Conservation (phyloP, 495 filamentous ascomycete species). For the Melanomma pulvis-pyrius region DNA sequence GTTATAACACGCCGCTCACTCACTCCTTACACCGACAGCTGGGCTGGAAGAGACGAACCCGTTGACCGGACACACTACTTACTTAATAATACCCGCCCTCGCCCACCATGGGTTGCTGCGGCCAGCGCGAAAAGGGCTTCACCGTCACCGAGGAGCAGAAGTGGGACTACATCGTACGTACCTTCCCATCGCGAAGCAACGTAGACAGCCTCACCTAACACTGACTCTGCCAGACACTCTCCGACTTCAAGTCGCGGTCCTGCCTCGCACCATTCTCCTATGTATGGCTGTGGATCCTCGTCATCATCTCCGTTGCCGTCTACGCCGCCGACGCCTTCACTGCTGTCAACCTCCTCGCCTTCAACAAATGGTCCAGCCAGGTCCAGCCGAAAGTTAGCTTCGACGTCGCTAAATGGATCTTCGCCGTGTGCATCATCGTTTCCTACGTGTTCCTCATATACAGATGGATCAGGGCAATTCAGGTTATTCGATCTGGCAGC, state of each 20-base stretch:
- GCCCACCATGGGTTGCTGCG: constrained; percentile 72
- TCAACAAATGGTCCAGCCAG: constrained; percentile 64
- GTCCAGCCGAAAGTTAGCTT: constrained; percentile 70
- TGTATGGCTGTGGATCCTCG: constrained; percentile 76
- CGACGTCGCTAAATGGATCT: constrained; percentile 82
- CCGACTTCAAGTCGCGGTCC: constrained; percentile 82
- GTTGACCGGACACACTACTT: constrained; percentile 33
- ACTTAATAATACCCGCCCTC: constrained; percentile 30
- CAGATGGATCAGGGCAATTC: constrained; percentile 75
- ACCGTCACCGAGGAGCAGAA: constrained; percentile 77
- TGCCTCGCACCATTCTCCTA: constrained; percentile 80
- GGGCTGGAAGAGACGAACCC: constrained; percentile 31
- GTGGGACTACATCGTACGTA: constrained; percentile 90
- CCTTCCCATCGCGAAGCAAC: background rate
- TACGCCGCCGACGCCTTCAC: constrained; percentile 92
- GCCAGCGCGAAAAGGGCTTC: constrained; percentile 65
- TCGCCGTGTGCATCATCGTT: constrained; percentile 82
- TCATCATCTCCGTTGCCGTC: constrained; percentile 77
- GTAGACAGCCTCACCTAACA: background rate
- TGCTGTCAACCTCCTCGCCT: constrained; percentile 84
- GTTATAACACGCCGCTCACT: constrained; percentile 17
- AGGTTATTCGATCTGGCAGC: constrained; percentile 77
- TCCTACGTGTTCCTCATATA: constrained; percentile 77
- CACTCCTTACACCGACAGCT: constrained; percentile 35
- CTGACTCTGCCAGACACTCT: constrained; percentile 66